Conservation (phyloP, 345 rosid genomes). For the Atalantia buxifolia region DNA sequence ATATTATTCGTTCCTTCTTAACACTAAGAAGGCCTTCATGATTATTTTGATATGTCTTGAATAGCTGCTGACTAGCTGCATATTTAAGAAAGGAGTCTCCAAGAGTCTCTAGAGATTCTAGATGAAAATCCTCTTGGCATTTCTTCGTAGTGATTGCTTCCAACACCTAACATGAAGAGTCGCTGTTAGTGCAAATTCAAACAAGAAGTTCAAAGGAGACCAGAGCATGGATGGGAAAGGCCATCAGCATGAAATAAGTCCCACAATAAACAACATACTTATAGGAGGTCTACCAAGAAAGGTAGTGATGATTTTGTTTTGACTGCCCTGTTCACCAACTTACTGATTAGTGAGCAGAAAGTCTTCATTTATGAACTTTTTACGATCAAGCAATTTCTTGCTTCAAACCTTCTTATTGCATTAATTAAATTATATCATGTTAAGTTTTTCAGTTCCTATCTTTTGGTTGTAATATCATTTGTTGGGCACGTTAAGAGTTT, state of each 20-base stretch:
- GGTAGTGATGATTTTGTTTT: neutral
- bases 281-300: neutral
- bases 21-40: conserved; percentile 86
- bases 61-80: conserved; percentile 72
- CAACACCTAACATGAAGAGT: conserved; percentile 49
- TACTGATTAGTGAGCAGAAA: neutral
- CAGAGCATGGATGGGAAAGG: neutral
- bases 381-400: neutral
- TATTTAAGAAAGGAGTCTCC: conserved; percentile 95
- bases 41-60: conserved; percentile 38
- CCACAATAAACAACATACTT: neutral
- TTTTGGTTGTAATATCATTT: neutral
- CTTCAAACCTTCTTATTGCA: neutral
- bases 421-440: neutral
- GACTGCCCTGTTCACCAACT: neutral
- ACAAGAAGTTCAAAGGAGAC: neutral
- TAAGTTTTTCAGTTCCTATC: neutral
- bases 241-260: neutral
- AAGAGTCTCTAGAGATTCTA: conserved; percentile 89
- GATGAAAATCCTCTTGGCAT: conserved; percentile 74
- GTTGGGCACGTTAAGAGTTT: neutral
- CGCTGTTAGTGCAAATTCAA: conserved; percentile 4
- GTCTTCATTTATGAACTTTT: neutral
- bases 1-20: conserved; percentile 55
- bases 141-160: conserved; percentile 88